Evolutionary conservation across 139 green algal genomes (phyloP).

Genomic region (Zygnema cylindricum): DNA sequence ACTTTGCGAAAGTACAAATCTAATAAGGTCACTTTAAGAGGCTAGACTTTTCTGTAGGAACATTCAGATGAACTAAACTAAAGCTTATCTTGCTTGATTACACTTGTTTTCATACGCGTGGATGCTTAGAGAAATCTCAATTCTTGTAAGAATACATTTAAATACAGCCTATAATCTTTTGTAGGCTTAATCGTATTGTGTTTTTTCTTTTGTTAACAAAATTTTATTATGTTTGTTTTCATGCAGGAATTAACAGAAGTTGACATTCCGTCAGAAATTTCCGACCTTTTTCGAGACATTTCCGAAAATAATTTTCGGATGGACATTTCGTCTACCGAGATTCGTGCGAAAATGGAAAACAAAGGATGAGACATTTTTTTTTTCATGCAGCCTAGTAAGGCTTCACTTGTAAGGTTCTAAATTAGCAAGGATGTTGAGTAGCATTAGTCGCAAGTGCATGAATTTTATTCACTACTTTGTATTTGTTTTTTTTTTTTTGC

Average conservation of each 20-base stretch:
- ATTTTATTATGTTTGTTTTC: constrained; percentile 13
- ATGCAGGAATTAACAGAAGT: constrained; percentile 40
- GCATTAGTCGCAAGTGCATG: no score
- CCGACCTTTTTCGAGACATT: constrained; percentile 33
- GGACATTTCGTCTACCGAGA: constrained; percentile 54
- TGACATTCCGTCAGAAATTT: constrained; percentile 35
- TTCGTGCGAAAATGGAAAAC: constrained; percentile 17
- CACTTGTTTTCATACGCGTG: not conserved
- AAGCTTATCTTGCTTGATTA: not conserved
- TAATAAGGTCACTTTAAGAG: not conserved
- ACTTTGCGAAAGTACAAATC: no score
- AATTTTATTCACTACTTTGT: no score
- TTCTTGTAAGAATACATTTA: no score
- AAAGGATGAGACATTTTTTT: no score
- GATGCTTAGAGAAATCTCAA: not conserved
- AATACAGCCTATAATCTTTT: no score
- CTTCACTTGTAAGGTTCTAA: no score
- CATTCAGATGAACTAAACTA: not conserved
- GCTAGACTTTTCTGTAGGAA: not conserved
- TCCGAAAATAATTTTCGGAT: constrained; percentile 36
- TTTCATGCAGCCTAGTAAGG: no score
- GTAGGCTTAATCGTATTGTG: no score
- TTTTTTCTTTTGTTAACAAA: not conserved
- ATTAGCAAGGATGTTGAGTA: no score
- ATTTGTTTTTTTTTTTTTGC: no score